Evolutionary conservation across 2,329 filamentous ascomycete species (phyloP).

Genomic region (Penicillium sclerotigenum): DNA sequence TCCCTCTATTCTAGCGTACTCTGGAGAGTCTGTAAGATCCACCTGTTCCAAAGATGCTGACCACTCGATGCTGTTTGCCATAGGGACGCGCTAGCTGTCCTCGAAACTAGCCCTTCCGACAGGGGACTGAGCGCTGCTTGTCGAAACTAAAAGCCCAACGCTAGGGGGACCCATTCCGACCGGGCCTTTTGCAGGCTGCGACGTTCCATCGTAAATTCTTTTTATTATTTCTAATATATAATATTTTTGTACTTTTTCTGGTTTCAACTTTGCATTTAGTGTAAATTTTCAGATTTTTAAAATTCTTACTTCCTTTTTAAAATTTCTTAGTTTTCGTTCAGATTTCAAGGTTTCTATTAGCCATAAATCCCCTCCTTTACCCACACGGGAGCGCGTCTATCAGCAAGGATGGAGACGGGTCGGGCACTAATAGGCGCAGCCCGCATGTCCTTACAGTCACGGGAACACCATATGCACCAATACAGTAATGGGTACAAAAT

Average conservation of each 20-base stretch:
- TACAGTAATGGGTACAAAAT: not conserved
- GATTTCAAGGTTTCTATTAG: not conserved
- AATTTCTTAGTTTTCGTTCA: too few species aligned
- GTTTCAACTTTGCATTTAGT: not conserved
- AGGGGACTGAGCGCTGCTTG: constrained; percentile 22
- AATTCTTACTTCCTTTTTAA: too few species aligned
- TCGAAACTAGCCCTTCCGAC: constrained; percentile 12
- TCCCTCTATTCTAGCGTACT: not conserved
- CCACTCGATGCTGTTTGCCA: constrained; percentile 25
- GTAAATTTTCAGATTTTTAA: not conserved
- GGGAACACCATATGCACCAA: constrained; percentile 22
- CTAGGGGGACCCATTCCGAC: constrained; percentile 18
- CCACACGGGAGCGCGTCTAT: constrained; percentile 30
- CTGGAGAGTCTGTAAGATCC: constrained; percentile 7
- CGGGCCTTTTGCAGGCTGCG: constrained; percentile 15
- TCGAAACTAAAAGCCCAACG: constrained; percentile 3
- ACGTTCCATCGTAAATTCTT: constrained; percentile 5
- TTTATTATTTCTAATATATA: not conserved
- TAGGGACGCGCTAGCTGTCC: constrained; percentile 20
- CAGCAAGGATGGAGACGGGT: constrained; percentile 24
- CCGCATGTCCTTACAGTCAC: constrained; percentile 27
- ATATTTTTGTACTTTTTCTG: not conserved
- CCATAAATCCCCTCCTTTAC: constrained; percentile 12
- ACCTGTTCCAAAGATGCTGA: constrained; percentile 19
- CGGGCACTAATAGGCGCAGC: constrained; percentile 30